These are phyloP conservation scores for Mucor lusitanicus DNA, from an alignment of 371 early-diverging fungal species.

Conservation along the genomic window DNA sequence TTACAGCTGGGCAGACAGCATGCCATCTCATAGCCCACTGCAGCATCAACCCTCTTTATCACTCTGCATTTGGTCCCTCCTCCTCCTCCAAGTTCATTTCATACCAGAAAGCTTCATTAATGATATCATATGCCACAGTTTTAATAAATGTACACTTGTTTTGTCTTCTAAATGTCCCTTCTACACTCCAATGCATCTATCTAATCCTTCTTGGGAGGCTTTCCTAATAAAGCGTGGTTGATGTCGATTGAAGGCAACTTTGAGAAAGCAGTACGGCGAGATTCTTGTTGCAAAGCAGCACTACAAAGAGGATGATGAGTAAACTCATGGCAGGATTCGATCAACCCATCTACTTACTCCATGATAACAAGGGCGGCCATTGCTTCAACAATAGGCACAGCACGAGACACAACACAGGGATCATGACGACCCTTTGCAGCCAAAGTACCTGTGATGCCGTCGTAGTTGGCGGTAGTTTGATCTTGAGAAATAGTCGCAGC, in stretches of 20 bases:
- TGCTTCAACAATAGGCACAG: constrained; percentile 96
- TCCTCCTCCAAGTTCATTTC: no score
- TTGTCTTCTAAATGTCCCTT: neutral
- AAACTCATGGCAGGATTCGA: neutral
- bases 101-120: no score
- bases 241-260: constrained; percentile 58
- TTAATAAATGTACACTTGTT: neutral
- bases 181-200: neutral
- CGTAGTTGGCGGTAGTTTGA: constrained; percentile 87
- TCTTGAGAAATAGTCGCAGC: constrained; percentile 93
- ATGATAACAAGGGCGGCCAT: constrained; percentile 95
- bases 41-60: no score
- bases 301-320: constrained; percentile 23
- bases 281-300: constrained; percentile 65
- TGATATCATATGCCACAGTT: neutral
- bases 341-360: constrained; percentile 69
- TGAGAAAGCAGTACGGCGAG: constrained; percentile 58
- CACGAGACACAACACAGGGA: constrained; percentile 95
- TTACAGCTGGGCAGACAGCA: no score
- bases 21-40: no score
- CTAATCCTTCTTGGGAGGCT: constrained; percentile 35
- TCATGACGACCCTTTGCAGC: constrained; percentile 97
- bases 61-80: no score
- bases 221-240: constrained; percentile 48
- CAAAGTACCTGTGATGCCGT: constrained; percentile 79